Evolutionary conservation across 345 rosid genomes (phyloP), one percentile per base, ranked within the genome.

Genomic region (Hypericum androsaemum): DNA sequence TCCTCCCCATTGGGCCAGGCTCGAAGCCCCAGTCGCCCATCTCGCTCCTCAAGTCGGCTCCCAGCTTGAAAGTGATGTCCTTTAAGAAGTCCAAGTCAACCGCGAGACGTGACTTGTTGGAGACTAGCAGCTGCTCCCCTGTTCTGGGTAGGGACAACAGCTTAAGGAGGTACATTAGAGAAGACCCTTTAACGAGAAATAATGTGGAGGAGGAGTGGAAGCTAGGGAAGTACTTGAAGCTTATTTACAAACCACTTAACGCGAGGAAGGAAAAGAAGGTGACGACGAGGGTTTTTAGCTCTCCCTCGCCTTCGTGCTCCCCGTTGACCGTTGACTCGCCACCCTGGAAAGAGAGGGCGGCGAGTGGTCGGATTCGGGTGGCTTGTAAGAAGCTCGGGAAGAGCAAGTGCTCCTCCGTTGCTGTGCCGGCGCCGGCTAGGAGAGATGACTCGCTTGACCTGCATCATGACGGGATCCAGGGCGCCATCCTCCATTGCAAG

Each of bases 21-120:
- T 66, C 74, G 0, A 82, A 79, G 35, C 81, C 15, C 28, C 89
- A 71, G 13, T 77, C 96, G 13, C 92, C 96, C 11, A 76, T 68
- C 54, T 70, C 84, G 5, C 56, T 74, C 38, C 56, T 79, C 0
- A 87, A 82, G 73, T 76, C 96, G 8, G 72, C 81, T n/a, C 92
- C 77, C 3, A 77, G 68, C 49, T 77, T 79, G 3, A 70, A 76
- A 6, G 77, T 74, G 54, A 80, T 81, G 58, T 57, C 73, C 47
- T 78, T 78, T 67, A 73, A 72, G 61, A 86, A 76, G 48, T 65
- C 89, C 0, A 81, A 74, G 65, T 66, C 86, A 35, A 51, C 47
- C 61, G 73, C 70, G 12, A 32, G 62, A 0, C n/a, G 10, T 6
- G 60, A 62, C 53, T 45, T 71, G 39, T 66, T 38, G 49, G 56